A percentile compares a stretch with the other conserved stretches of the same genome.
Evolutionary conservation across 306 rosid genomes (phyloP).

Genomic region (Boehmeria nivea): DNA sequence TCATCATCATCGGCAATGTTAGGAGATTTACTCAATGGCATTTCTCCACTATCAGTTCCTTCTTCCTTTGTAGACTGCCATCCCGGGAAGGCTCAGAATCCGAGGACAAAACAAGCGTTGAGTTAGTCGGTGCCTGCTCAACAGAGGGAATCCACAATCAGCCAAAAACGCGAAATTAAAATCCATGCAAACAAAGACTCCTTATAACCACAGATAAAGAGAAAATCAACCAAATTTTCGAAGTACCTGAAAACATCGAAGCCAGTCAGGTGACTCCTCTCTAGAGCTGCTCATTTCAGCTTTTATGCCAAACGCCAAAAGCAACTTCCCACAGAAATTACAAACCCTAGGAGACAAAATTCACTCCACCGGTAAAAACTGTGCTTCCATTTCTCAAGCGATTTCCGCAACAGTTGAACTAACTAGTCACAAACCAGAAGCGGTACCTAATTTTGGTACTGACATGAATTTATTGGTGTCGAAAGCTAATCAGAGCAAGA

Average conservation of each 20-base stretch:
- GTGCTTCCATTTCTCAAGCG: too few relatives aligned
- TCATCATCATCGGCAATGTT: slow-evolving; percentile 11
- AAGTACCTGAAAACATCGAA: slow-evolving; percentile 66
- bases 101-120: slow-evolving; percentile 49
- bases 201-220: background rate
- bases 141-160: slow-evolving; percentile 13
- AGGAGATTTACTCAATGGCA: slow-evolving; percentile 30
- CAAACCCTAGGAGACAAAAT: too few relatives aligned
- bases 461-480: background rate
- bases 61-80: slow-evolving; percentile 28
- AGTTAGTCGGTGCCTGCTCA: slow-evolving; percentile 49
- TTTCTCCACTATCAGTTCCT: slow-evolving; percentile 28
- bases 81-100: slow-evolving; percentile 45
- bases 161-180: slow-evolving; percentile 1
- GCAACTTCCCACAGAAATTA: background rate
- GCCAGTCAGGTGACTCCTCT: slow-evolving; percentile 89
- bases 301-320: background rate
- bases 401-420: too few relatives aligned
- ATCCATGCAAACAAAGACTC: background rate
- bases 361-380: too few relatives aligned
- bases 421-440: too few relatives aligned
- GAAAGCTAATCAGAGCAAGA: background rate
- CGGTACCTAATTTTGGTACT: background rate
- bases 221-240: background rate
- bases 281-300: slow-evolving; percentile 58